Conservation (phyloP, 129 eudicot species). For the Scalesia atractyloides region DNA sequence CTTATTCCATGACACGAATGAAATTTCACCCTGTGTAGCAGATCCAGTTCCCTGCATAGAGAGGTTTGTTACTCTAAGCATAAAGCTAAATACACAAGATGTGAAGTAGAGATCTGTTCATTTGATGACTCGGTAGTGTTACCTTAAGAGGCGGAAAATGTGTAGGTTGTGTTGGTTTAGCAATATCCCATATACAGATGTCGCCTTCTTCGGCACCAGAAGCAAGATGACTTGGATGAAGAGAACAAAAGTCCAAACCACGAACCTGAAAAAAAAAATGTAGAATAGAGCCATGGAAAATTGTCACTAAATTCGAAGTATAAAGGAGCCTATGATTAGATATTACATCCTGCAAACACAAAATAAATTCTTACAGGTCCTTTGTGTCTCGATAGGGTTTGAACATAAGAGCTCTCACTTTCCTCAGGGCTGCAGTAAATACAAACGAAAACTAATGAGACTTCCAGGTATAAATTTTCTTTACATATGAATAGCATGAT, state of each 20-base stretch:
- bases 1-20: slow-evolving; percentile 90
- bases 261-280: slow-evolving; percentile 58
- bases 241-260: slow-evolving; percentile 82
- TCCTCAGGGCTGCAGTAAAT: slow-evolving; percentile 51
- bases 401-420: slow-evolving; percentile 59
- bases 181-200: slow-evolving; percentile 84
- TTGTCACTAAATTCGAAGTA: slow-evolving; percentile 12
- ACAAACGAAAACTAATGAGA: slow-evolving; percentile 16
- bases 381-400: slow-evolving; percentile 65
- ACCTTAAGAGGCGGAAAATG: slow-evolving; percentile 94
- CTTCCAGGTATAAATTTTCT: slow-evolving; percentile 5
- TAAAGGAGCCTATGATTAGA: slow-evolving; percentile 13
- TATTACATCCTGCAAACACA: slow-evolving; percentile 18
- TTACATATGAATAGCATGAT: slow-evolving; percentile 21
- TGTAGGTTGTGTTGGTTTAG: slow-evolving; percentile 63
- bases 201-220: slow-evolving; percentile 99
- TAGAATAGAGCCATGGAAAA: slow-evolving; percentile 3
- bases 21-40: slow-evolving; percentile 91
- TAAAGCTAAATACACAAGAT: slow-evolving; percentile 5
- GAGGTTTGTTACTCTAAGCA: slow-evolving; percentile 5
- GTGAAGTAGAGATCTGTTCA: not conserved
- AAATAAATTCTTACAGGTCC: slow-evolving; percentile 73
- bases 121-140: slow-evolving; percentile 17
- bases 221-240: slow-evolving; percentile 75
- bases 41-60: slow-evolving; percentile 84